A percentile compares a stretch with the other conserved stretches of the same genome.
phyloP scores from a whole-genome alignment of 352 stramenopile species.

The Phytophthora nicotianae region DNA sequence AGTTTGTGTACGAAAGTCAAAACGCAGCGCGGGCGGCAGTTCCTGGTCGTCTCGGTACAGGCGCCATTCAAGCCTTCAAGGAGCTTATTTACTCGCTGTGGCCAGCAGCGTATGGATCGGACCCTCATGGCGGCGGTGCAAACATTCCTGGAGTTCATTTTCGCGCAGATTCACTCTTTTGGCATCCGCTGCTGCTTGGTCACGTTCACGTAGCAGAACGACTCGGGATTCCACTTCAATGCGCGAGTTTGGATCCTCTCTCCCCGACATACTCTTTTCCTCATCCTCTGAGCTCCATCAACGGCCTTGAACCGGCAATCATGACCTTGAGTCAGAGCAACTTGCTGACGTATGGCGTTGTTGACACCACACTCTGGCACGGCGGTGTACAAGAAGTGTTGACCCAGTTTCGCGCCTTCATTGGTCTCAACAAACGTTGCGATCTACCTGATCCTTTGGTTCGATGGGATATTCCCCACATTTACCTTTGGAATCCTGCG shows the following conservation, averaged over 20 bases:
- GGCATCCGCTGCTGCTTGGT: conserved; percentile 48
- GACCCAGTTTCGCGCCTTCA: conserved; percentile 49
- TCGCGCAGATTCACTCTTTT: conserved; percentile 50
- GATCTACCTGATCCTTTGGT: conserved; percentile 31
- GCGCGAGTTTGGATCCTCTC: conserved; percentile 41
- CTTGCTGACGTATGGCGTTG: conserved; percentile 40
- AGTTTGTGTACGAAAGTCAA: conserved; percentile 30
- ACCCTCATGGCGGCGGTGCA: conserved; percentile 36
- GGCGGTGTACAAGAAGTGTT: conserved; percentile 40
- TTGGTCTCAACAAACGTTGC: conserved; percentile 41
- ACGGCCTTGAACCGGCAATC: conserved; percentile 21
- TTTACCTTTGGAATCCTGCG: conserved; percentile 53
- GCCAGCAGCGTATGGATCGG: conserved; percentile 44
- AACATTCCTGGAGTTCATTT: conserved; percentile 41
- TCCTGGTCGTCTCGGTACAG: conserved; percentile 26
- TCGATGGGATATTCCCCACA: conserved; percentile 50
- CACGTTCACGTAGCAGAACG: conserved; percentile 56
- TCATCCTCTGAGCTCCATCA: conserved; percentile 41
- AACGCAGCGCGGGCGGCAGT: conserved; percentile 14
- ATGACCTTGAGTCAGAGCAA: conserved; percentile 42
- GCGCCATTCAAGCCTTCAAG: conserved; percentile 38
- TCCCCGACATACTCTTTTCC: conserved; percentile 51
- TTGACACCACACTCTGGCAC: conserved; percentile 37
- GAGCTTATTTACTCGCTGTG: conserved; percentile 51
- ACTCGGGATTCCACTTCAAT: conserved; percentile 58